Evolutionary conservation across 2,329 filamentous ascomycete genomes (phyloP).

Genomic region (Bipolaris gigantea): DNA sequence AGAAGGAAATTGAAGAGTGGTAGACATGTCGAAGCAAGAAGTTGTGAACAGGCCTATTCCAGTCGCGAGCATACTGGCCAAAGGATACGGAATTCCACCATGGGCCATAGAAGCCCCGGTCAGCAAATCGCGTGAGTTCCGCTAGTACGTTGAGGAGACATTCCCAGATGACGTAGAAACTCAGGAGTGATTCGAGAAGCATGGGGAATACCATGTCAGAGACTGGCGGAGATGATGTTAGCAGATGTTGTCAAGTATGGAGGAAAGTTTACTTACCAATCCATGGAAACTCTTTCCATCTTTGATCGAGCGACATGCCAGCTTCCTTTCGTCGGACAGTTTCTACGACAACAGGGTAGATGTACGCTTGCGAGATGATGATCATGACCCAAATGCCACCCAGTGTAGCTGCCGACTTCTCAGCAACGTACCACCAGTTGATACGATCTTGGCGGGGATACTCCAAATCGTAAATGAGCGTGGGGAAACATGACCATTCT

Average conservation of each 20-base stretch:
- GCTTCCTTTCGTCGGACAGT: constrained; percentile 68
- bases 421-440: constrained; percentile 73
- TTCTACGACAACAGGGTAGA: constrained; percentile 73
- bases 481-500: constrained; percentile 75
- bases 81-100: constrained; percentile 62
- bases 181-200: constrained; percentile 74
- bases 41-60: constrained; percentile 80
- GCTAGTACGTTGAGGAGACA: constrained; percentile 70
- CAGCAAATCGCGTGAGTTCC: constrained; percentile 75
- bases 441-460: constrained; percentile 72
- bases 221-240: constrained; percentile 39
- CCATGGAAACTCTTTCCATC: constrained; percentile 71
- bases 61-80: constrained; percentile 78
- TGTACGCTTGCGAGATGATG: constrained; percentile 73
- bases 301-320: constrained; percentile 61
- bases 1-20: constrained; percentile 72
- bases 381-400: constrained; percentile 79
- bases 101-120: constrained; percentile 66
- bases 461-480: constrained; percentile 76
- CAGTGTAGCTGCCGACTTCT: constrained; percentile 71
- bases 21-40: constrained; percentile 80
- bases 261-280: constrained; percentile 45
- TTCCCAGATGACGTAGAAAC: constrained; percentile 81
- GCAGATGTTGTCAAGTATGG: neutral
- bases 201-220: constrained; percentile 76